Base-by-base conservation (phyloP, 1,139 yeast species). In the Hyphopichia khmerensis region DNA sequence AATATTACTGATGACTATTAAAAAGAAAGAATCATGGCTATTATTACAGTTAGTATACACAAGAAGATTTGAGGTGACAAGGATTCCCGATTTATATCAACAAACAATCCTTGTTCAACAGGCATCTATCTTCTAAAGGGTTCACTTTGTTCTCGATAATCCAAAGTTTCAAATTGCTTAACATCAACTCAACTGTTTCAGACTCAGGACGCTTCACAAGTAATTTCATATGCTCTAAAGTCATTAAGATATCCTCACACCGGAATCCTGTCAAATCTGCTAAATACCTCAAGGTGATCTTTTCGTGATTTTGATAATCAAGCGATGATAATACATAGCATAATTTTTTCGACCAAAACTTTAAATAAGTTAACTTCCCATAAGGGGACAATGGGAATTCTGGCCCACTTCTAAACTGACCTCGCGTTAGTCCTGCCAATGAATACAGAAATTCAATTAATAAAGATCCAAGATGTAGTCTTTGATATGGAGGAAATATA, bases 401-500 rank as follows among this genome's bases (percentile, higher is more conserved):
- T 0, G 99, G 99, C 0, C 97, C 96, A 44, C 96, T 90, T 23
- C 53, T 26, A 72, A 61, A 39, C 69, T 65, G 56, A 60, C 81
- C 64, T 65, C 87, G 59, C 52, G 76, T 67, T 8, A 53, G 48
- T 39, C 70, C 67, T 0, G 96, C 87, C 17, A 89, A 59, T 23
- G 77, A 81, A 56, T 91, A 93, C 42, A 95, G 89, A 51, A 89
- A 87, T 45, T 88, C 91, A 26, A 93, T 88, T 36, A 93, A 60
- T 14, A 88, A 67, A 4, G 88, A 80, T 0, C 99, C 99, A 31
- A 91, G 63, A 18, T 82, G 84, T 33, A 78, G 75, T 43, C 89
- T 72, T 58, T 93, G 99, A 58, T 82, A 93, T 1, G 96, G 97
- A 0, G 99, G 99, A 49, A 93, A 87, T 3, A 89, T 80, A 51